Evolutionary conservation across 768 basidiomycete genomes (phyloP).

Genomic region (Boletus tylopilopsis): DNA sequence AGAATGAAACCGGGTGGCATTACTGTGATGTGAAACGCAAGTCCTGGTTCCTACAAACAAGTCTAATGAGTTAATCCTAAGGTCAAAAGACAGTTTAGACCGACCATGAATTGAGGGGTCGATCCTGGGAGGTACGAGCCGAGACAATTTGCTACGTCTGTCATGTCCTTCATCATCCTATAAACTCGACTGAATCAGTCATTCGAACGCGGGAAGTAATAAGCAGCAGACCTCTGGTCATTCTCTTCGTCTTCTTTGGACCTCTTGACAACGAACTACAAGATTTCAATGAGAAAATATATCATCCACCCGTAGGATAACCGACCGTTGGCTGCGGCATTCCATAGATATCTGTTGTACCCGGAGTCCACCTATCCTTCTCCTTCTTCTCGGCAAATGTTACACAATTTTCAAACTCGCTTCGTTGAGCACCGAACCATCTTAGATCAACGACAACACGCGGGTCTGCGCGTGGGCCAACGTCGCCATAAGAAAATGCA

Average conservation of each 20-base stretch:
- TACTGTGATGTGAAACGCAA: slow-evolving; percentile 1
- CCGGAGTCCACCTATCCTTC: no score
- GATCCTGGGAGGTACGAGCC: slow-evolving; percentile 33
- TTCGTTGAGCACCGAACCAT: neutral
- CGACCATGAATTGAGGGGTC: neutral
- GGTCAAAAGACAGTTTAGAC: neutral
- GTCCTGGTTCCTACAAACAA: slow-evolving; percentile 2
- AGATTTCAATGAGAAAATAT: slow-evolving; percentile 1
- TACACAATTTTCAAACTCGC: neutral
- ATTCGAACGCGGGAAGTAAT: neutral
- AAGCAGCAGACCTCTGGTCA: neutral
- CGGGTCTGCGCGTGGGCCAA: neutral
- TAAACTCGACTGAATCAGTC: neutral
- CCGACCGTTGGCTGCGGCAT: slow-evolving; percentile 32
- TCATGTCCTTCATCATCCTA: slow-evolving; percentile 21
- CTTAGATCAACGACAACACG: neutral
- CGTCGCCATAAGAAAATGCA: neutral
- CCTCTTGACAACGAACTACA: slow-evolving; percentile 18
- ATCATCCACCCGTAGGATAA: slow-evolving; percentile 9
- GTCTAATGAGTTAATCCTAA: neutral
- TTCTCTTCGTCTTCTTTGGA: slow-evolving; percentile 8
- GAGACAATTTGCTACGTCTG: slow-evolving; percentile 25
- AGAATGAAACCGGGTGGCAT: neutral
- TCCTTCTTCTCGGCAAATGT: no score
- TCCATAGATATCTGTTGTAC: neutral